These are phyloP conservation scores for Dioszegia aurantiaca DNA, from an alignment of 768 basidiomycete genomes.

Conservation along the genomic window DNA sequence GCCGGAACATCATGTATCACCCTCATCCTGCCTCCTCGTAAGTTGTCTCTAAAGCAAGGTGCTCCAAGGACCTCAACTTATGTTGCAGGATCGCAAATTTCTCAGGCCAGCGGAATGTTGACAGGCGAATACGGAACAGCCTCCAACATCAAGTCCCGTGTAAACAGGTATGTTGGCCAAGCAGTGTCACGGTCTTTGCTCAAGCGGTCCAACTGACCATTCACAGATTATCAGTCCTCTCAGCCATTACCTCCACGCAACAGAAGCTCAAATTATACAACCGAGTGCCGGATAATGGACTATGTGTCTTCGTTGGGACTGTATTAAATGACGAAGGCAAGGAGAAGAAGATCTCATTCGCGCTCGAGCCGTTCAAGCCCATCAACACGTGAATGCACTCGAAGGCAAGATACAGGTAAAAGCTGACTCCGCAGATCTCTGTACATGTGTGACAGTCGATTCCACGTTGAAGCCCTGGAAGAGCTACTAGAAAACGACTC, in stretches of 20 bases:
- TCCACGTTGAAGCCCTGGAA: conserved; percentile 95
- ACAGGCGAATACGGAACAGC: conserved; percentile 98
- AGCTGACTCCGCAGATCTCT: conserved; percentile 61
- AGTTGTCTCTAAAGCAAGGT: conserved; percentile 7
- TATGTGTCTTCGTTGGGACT: conserved; percentile 96
- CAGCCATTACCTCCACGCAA: conserved; percentile 97
- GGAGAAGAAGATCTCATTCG: conserved; percentile 98
- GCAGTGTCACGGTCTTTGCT: conserved; percentile 97
- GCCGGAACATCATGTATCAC: conserved; percentile 99
- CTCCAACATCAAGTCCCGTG: conserved; percentile 98
- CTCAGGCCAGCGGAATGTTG: conserved; percentile 88
- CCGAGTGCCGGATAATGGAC: conserved; percentile 91
- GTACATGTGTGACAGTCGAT: conserved; percentile 84
- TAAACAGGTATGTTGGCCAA: conserved; percentile 75
- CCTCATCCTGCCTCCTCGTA: conserved; percentile 84
- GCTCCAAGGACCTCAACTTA: background rate
- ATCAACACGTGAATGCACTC: conserved; percentile 80
- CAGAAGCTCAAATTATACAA: conserved; percentile 95
- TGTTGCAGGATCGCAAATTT: conserved; percentile 67
- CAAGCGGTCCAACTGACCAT: conserved; percentile 82
- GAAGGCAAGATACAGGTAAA: background rate
- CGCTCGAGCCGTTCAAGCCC: conserved; percentile 97
- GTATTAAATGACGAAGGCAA: conserved; percentile 98
- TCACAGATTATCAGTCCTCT: conserved; percentile 90
- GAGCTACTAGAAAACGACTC: conserved; percentile 96